Evolutionary conservation across 2,329 filamentous ascomycete genomes (phyloP).

Genomic region (Macrophomina tecta): DNA sequence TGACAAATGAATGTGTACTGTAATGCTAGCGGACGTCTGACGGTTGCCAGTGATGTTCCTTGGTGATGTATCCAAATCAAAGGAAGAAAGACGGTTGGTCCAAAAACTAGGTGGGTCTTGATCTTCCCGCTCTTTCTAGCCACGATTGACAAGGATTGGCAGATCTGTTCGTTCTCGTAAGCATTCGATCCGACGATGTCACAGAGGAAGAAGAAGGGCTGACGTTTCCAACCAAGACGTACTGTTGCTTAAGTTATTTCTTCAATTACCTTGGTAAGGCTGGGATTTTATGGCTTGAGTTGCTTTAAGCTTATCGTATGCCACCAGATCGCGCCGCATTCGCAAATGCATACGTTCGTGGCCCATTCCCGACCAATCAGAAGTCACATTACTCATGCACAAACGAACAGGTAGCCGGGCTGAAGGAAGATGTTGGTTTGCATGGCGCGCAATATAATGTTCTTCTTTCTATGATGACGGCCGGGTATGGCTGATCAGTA

Average conservation of each 20-base stretch:
- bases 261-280: constrained; percentile 39
- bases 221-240: constrained; percentile 31
- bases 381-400: neutral
- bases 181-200: too few relatives aligned
- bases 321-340: constrained; percentile 36
- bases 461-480: constrained; percentile 39
- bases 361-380: neutral
- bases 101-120: constrained; percentile 35
- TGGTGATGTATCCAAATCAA: constrained; percentile 29
- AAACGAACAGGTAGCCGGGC: constrained; percentile 34
- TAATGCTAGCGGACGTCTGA: neutral
- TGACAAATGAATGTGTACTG: neutral
- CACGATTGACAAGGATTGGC: neutral
- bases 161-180: constrained; percentile 40
- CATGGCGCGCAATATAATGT: constrained; percentile 40
- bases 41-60: neutral
- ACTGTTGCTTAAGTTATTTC: constrained; percentile 41
- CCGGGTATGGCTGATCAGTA: constrained; percentile 31
- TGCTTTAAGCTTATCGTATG: constrained; percentile 16
- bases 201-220: neutral
- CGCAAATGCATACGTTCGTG: constrained; percentile 39
- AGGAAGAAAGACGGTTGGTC: constrained; percentile 36
- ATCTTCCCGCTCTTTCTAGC: neutral
- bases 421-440: constrained; percentile 37
- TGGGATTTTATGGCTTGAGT: neutral